These are phyloP conservation scores for Fusarium equiseti DNA, from an alignment of 2,329 filamentous ascomycete species.

Conservation along the genomic window DNA sequence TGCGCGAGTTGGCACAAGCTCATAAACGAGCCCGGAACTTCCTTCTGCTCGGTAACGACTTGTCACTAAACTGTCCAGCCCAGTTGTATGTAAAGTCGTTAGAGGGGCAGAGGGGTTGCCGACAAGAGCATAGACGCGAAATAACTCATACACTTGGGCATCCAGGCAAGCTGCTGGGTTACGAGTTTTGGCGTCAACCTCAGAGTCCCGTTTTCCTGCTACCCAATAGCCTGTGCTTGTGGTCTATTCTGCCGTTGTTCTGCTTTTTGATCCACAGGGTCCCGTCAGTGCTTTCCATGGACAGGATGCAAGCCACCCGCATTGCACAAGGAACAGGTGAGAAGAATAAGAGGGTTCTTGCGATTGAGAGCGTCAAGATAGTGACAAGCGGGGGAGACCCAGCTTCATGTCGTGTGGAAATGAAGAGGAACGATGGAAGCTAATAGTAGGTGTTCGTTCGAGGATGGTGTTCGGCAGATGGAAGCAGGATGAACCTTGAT, in stretches of 20 bases:
- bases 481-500: not conserved
- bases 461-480: not conserved
- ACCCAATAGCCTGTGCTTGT: not conserved
- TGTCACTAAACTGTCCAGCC: not conserved
- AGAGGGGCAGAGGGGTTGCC: not conserved
- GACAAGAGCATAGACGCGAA: not conserved
- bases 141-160: not conserved
- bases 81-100: too few relatives aligned
- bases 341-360: conserved; percentile 9
- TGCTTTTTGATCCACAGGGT: conserved; percentile 36
- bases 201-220: not conserved
- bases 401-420: conserved; percentile 25
- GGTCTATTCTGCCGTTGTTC: not conserved
- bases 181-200: not conserved
- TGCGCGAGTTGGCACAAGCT: conserved; percentile 30
- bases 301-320: conserved; percentile 11
- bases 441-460: not conserved
- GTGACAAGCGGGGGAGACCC: conserved; percentile 46
- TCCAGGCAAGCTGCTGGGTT: not conserved
- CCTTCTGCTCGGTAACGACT: conserved; percentile 14
- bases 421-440: not conserved
- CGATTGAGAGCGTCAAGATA: conserved; percentile 4
- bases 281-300: conserved; percentile 31
- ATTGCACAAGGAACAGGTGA: conserved; percentile 7
- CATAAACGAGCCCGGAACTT: conserved; percentile 16